Percentiles rank a stretch among this genome's conserved stretches.
Evolutionary conservation across 306 rosid genomes (phyloP).

Genomic region (Dicorynia guianensis): DNA sequence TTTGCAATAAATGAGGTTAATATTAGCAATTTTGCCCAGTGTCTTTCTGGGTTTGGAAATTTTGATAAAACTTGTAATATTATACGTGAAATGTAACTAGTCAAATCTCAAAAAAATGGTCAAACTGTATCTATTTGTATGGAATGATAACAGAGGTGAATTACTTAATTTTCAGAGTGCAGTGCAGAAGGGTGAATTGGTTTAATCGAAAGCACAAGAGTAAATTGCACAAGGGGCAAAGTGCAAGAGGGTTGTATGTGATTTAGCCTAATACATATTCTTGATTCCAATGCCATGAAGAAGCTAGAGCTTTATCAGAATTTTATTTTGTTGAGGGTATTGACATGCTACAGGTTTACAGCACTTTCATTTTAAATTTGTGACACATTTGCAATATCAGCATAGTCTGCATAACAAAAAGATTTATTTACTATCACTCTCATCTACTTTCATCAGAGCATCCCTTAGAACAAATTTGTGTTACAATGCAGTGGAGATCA

Average conservation of each 20-base stretch:
- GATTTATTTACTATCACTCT: neutral
- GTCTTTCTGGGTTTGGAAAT: constrained; percentile 78
- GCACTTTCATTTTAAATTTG: neutral
- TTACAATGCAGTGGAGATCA: neutral
- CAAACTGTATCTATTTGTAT: too few relatives aligned
- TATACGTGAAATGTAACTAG: constrained; percentile 60
- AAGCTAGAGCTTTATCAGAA: too few relatives aligned
- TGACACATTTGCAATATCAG: neutral
- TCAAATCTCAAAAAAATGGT: too few relatives aligned
- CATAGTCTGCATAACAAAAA: neutral
- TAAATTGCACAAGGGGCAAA: too few relatives aligned
- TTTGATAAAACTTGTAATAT: constrained; percentile 77
- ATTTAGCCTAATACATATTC: too few relatives aligned
- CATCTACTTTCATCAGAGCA: constrained; percentile 23
- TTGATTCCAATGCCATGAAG: too few relatives aligned
- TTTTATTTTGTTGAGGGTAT: too few relatives aligned
- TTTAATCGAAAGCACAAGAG: too few relatives aligned
- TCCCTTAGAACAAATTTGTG: neutral
- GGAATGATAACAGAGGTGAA: too few relatives aligned
- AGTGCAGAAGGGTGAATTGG: too few relatives aligned
- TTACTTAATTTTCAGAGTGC: too few relatives aligned
- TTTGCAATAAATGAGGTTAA: constrained; percentile 73
- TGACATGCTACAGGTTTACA: neutral
- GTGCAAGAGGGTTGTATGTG: too few relatives aligned
- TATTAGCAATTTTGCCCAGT: constrained; percentile 68